Evolutionary conservation across 768 basidiomycete species (phyloP), one percentile per base, ranked within the genome.

Genomic region (Tephrocybe sp.): DNA sequence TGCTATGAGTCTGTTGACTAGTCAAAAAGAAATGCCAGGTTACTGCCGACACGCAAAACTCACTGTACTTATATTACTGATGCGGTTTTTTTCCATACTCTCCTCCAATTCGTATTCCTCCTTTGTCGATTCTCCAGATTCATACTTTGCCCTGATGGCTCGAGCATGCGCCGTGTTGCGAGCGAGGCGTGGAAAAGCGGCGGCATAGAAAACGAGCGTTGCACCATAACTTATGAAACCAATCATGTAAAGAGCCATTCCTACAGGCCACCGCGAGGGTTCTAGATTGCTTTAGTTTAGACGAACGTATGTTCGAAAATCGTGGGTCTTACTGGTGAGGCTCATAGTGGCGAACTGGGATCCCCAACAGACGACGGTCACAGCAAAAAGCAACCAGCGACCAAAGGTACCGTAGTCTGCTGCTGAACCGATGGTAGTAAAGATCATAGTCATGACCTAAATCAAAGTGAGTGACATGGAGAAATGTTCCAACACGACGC

Each of bases 1-100:
- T 89, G 58, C 84, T 86, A 60, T 89, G 87, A 44, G 75, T 80
- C 89, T 89, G 19, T 44, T 22, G 31, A 19, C 9, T 0, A 13
- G 31, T 44, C 6, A 42, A 47, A 44, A 18, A 24, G 9, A 4
- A 12, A 25, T 5, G 16, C 21, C 30, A n/a, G n/a, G n/a, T n/a
- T n/a, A n/a, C n/a, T n/a, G n/a, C n/a, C n/a, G n/a, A n/a, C n/a
- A n/a, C n/a, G n/a, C 28, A 24, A 9, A 9, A 56, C 76, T 40
- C 39, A 89, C 89, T 35, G 86, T 91, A 60, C 85, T 87, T 54
- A 91, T 87, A 58, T 90, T 92, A 60, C 89, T 89, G 50, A 93
- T 87, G 53, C 84, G 70, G 53, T 90, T 93, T 76, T 90, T 90
- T 69, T 92, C 87, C 36, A 92, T 58, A 26, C 85, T 87, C 58